These are phyloP conservation scores for Thermomucor indicae-seudaticae DNA, from an alignment of 371 early-diverging fungal species.

Conservation along the genomic window DNA sequence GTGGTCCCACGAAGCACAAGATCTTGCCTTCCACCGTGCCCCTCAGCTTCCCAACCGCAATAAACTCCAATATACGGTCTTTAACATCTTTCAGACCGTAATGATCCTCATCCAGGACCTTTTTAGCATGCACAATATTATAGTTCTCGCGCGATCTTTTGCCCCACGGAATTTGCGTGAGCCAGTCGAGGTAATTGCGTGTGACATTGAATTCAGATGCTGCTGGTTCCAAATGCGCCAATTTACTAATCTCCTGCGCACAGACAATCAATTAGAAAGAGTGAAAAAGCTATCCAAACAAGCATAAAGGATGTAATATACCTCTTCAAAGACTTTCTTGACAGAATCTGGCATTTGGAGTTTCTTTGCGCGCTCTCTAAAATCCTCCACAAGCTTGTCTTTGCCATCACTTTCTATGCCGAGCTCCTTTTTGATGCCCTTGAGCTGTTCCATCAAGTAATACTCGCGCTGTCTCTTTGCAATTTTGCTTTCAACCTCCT, in stretches of 20 bases:
- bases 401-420: conserved; percentile 96
- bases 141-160: conserved; percentile 84
- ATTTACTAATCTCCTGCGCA: conserved; percentile 84
- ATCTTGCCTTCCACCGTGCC: conserved; percentile 96
- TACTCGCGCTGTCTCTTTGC: conserved; percentile 94
- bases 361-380: conserved; percentile 75
- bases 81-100: conserved; percentile 97
- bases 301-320: conserved; percentile 12
- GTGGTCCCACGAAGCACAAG: conserved; percentile 93
- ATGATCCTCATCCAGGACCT: conserved; percentile 95
- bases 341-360: conserved; percentile 88
- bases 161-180: conserved; percentile 97
- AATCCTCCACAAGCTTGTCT: conserved; percentile 91
- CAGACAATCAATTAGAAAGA: no score
- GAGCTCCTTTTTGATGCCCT: conserved; percentile 96
- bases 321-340: conserved; percentile 95
- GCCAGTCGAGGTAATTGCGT: conserved; percentile 95
- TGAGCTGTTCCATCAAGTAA: conserved; percentile 96
- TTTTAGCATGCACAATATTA: conserved; percentile 74
- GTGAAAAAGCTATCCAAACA: background rate
- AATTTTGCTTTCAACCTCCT: conserved; percentile 95
- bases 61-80: conserved; percentile 95
- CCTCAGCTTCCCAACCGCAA: conserved; percentile 92
- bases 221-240: conserved; percentile 89
- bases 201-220: conserved; percentile 96